Base-by-base conservation (phyloP, 768 basidiomycete genomes). In the Hygrophorus pudorinus region DNA sequence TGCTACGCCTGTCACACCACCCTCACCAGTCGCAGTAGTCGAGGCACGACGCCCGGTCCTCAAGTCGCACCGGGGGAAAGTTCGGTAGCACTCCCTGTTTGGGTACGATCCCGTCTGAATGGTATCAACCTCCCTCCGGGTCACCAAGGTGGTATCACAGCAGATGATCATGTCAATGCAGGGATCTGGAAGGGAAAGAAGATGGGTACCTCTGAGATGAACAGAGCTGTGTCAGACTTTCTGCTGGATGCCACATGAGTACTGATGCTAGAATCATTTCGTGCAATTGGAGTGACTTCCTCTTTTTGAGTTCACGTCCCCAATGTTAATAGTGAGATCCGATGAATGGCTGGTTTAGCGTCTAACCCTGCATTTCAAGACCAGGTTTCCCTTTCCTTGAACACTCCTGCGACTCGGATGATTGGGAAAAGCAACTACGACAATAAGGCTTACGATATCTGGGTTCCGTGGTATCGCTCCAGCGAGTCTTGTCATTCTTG, bases 1-100 rank as follows among this genome's bases (percentile, higher is more conserved):
- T 83, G 80, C 53, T 83, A 83, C 53, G 67, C 75, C 14, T 83
- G 80, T 52, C 72, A 74, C 45, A 76, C 78, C 2, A 74, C 68
- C 5, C 58, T 81, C 14, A 81, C 75, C 0, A 79, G 81, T 56
- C 67, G 67, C 44, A 72, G 73, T 48, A 73, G 67, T 50, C 71
- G 76, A 5, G 61, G 64, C 1, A 44, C 38, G n/a, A 47, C 44
- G 4, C 48, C 47, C 1, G 51, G 38, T 17, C 12, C 14, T 18
- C 24, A 18, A 12, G 29, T 6, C n/a, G 14, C 10, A 38, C 36
- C 37, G 33, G 41, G 12, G 38, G 40, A 30, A 28, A 48, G 31
- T 46, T 10, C 48, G 31, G 49, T 60, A 20, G 58, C 62, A 12
- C 48, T 71, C 10, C 72, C 72, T 0, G 29, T 62, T 13, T 74